A percentile compares a stretch with the other conserved stretches of the same genome.
Evolutionary conservation across 2,329 filamentous ascomycete genomes (phyloP).

Genomic region (Karstenula rhodostoma): DNA sequence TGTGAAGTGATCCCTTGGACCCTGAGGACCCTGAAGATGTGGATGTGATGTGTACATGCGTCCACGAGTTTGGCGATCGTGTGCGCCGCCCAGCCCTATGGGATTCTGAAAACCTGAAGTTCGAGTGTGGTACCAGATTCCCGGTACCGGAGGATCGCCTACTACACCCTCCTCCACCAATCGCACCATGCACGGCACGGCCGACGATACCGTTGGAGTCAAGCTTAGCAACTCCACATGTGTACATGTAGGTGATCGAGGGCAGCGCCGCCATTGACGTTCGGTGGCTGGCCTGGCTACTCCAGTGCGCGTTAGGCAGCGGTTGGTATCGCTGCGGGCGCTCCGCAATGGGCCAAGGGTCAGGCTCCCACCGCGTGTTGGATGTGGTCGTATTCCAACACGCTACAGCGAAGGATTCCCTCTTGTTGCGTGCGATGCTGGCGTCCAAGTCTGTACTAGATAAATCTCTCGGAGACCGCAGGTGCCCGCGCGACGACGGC

Average conservation of each 20-base stretch:
- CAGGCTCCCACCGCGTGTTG: conserved; percentile 11
- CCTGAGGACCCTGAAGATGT: conserved; percentile 6
- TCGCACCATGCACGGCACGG: not conserved
- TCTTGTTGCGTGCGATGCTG: conserved; percentile 5
- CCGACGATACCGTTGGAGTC: not conserved
- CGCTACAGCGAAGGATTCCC: conserved; percentile 5
- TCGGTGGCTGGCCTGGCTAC: not conserved
- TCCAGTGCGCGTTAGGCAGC: conserved; percentile 1
- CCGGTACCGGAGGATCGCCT: not conserved
- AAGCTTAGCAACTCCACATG: conserved; percentile 4
- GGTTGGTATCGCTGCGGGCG: conserved; percentile 2
- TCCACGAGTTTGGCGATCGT: not conserved
- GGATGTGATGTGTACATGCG: not conserved
- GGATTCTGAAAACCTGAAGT: not conserved
- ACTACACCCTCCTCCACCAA: conserved; percentile 3
- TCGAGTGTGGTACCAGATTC: not conserved
- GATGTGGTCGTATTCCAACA: conserved; percentile 8
- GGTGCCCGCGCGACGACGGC: conserved; percentile 8
- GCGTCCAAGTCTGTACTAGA: conserved; percentile 4
- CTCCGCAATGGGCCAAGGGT: conserved; percentile 10
- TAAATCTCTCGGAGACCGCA: conserved; percentile 14
- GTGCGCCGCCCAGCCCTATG: conserved; percentile 3
- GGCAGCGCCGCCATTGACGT: conserved; percentile 1
- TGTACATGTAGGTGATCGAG: conserved; percentile 2
- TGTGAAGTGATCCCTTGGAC: not conserved